phyloP scores from a whole-genome alignment of 352 stramenopile genomes.

The Phytophthora macrochlamydospora region DNA sequence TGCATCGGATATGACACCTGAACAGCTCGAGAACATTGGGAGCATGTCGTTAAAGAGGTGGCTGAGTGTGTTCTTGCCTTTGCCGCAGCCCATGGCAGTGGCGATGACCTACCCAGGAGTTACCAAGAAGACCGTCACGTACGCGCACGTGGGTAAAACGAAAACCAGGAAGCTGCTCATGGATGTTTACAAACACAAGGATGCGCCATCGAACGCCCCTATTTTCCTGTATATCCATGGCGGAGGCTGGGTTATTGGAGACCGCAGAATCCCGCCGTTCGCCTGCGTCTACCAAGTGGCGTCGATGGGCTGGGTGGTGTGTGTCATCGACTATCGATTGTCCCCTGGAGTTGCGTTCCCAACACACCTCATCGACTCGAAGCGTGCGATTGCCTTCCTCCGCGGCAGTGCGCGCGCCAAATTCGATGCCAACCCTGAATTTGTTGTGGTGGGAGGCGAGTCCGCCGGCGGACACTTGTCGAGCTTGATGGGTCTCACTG shows the following conservation, averaged over 20 bases:
- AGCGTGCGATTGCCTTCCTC: slow-evolving; percentile 65
- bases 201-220: slow-evolving; percentile 48
- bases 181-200: slow-evolving; percentile 63
- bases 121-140: slow-evolving; percentile 47
- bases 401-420: slow-evolving; percentile 36
- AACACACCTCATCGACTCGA: slow-evolving; percentile 65
- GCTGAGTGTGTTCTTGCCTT: slow-evolving; percentile 55
- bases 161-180: slow-evolving; percentile 57
- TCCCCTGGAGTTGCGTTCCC: slow-evolving; percentile 66
- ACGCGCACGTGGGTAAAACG: slow-evolving; percentile 61
- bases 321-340: slow-evolving; percentile 73
- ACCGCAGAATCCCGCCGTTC: slow-evolving; percentile 51
- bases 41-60: slow-evolving; percentile 50
- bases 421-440: slow-evolving; percentile 51
- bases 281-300: slow-evolving; percentile 63
- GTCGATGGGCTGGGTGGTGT: slow-evolving; percentile 64
- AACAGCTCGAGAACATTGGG: slow-evolving; percentile 43
- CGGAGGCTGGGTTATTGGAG: slow-evolving; percentile 67
- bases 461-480: slow-evolving; percentile 66
- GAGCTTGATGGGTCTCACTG: slow-evolving; percentile 52
- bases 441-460: slow-evolving; percentile 65
- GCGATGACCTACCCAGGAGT: slow-evolving; percentile 53
- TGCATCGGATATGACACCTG: slow-evolving; percentile 35
- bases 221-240: slow-evolving; percentile 77
- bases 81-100: slow-evolving; percentile 56